Conservation (phyloP, 2,329 filamentous ascomycete species). For the Sphaerulina vaccinii region DNA sequence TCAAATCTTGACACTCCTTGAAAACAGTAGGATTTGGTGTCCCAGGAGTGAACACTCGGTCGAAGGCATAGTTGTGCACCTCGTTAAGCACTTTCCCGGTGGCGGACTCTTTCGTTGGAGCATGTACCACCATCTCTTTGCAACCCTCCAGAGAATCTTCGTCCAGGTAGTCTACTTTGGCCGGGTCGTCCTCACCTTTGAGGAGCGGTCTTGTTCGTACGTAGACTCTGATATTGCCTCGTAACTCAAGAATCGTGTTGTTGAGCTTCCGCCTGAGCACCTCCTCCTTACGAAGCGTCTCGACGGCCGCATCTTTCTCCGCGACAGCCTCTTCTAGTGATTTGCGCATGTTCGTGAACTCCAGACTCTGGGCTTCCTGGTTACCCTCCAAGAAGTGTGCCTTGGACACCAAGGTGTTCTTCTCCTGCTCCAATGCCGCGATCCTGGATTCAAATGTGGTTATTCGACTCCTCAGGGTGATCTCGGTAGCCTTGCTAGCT, state of each 20-base stretch:
- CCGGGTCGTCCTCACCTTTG: conserved; percentile 61
- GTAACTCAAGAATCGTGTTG: conserved; percentile 96
- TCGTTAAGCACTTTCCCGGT: conserved; percentile 74
- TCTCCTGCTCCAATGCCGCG: conserved; percentile 69
- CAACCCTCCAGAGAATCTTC: conserved; percentile 66
- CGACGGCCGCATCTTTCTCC: conserved; percentile 66
- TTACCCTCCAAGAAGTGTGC: conserved; percentile 89
- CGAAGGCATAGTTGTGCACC: conserved; percentile 83
- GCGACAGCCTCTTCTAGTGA: conserved; percentile 75
- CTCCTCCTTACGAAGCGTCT: conserved; percentile 88
- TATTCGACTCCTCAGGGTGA: conserved; percentile 56
- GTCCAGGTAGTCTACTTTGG: conserved; percentile 78
- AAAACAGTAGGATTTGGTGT: conserved; percentile 85
- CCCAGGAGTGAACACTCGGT: conserved; percentile 80
- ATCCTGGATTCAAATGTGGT: conserved; percentile 50
- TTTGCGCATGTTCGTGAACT: conserved; percentile 77
- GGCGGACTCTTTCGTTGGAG: conserved; percentile 79
- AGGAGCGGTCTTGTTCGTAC: conserved; percentile 83
- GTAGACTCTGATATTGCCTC: conserved; percentile 98
- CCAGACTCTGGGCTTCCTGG: conserved; percentile 82
- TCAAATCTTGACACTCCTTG: conserved; percentile 92
- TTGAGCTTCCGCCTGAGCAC: conserved; percentile 86
- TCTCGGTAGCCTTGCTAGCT: conserved; percentile 60
- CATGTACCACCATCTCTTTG: conserved; percentile 80
- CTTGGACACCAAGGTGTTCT: conserved; percentile 73